A percentile compares a stretch with the other conserved stretches of the same genome.
These are phyloP conservation scores for Xerocomellus amylosporus DNA, from an alignment of 768 basidiomycete genomes.

Conservation along the genomic window DNA sequence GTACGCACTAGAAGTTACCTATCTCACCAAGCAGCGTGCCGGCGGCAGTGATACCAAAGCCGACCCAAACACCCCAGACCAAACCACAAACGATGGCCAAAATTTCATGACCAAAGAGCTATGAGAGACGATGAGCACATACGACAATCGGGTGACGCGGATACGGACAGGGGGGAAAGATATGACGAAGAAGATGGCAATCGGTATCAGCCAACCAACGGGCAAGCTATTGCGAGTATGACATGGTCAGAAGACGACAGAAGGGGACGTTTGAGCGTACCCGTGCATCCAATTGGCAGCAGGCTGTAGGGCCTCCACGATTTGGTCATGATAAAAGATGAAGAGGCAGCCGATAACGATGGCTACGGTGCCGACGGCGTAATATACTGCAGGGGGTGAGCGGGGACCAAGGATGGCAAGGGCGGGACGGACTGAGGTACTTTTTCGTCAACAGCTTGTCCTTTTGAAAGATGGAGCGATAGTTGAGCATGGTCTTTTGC, in stretches of 20 bases:
- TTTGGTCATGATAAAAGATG: conserved; percentile 61
- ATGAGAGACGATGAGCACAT: conserved; percentile 7
- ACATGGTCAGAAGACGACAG: neutral
- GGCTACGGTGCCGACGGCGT: conserved; percentile 47
- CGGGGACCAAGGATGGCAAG: neutral
- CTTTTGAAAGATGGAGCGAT: conserved; percentile 41
- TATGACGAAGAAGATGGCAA: conserved; percentile 76
- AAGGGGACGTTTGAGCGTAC: conserved; percentile 24
- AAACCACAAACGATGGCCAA: conserved; percentile 84
- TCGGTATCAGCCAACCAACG: conserved; percentile 74
- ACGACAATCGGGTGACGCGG: neutral
- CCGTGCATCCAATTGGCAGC: conserved; percentile 44
- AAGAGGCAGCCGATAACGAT: conserved; percentile 51
- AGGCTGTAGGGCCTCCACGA: conserved; percentile 46
- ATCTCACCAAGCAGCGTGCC: conserved; percentile 85
- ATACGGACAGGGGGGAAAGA: conserved; percentile 75
- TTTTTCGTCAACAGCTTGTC: conserved; percentile 55
- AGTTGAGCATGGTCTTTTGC: conserved; percentile 42
- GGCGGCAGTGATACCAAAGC: conserved; percentile 82
- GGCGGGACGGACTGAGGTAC: conserved; percentile 52
- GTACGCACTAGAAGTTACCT: conserved; percentile 78
- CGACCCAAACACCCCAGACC: conserved; percentile 86
- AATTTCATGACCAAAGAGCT: conserved; percentile 93
- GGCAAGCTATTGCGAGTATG: conserved; percentile 38
- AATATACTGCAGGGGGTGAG: conserved; percentile 39